A percentile compares a stretch with the other conserved stretches of the same genome.
These are phyloP conservation scores for Alisma plantagoaquatica DNA, from an alignment of 106 monocot species.

Conservation along the genomic window DNA sequence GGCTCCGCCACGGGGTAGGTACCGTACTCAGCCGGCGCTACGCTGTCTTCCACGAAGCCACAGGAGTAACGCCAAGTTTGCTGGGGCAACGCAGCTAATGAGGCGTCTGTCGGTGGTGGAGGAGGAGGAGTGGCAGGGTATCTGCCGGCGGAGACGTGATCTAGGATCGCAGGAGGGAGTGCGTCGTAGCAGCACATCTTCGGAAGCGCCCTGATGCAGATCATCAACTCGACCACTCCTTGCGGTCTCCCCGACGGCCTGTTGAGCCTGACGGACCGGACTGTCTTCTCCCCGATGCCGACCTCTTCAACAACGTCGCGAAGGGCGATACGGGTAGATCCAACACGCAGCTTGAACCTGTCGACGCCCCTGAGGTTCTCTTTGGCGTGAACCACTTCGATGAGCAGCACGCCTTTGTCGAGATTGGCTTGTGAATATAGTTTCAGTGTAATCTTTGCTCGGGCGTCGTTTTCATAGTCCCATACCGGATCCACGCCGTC, in stretches of 20 bases:
- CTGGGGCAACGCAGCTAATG: too few species aligned
- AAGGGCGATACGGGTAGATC: conserved; percentile 58
- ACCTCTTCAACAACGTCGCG: conserved; percentile 45
- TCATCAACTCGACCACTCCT: conserved; percentile 29
- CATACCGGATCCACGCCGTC: too few species aligned
- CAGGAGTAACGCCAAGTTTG: too few species aligned
- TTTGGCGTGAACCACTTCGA: conserved; percentile 75
- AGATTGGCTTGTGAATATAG: too few species aligned
- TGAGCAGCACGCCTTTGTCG: conserved; percentile 35
- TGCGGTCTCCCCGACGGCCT: conserved; percentile 72
- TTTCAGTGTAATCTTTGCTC: too few species aligned
- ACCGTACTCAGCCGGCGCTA: too few species aligned
- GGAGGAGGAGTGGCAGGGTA: too few species aligned
- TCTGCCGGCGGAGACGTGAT: conserved; percentile 1
- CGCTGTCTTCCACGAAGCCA: too few species aligned
- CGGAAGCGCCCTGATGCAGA: conserved; percentile 27
- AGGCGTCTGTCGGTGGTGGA: too few species aligned
- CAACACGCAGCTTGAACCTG: conserved; percentile 60
- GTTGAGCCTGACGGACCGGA: conserved; percentile 35
- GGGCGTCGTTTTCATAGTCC: too few species aligned
- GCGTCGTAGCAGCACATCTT: conserved; percentile 27
- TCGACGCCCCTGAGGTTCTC: too few species aligned
- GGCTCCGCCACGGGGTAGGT: too few species aligned
- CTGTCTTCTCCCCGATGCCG: conserved; percentile 25
- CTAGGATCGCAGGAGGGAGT: conserved; percentile 21